phyloP scores from a whole-genome alignment of 2,329 filamentous ascomycete species.

The Fusarium metavorans region DNA sequence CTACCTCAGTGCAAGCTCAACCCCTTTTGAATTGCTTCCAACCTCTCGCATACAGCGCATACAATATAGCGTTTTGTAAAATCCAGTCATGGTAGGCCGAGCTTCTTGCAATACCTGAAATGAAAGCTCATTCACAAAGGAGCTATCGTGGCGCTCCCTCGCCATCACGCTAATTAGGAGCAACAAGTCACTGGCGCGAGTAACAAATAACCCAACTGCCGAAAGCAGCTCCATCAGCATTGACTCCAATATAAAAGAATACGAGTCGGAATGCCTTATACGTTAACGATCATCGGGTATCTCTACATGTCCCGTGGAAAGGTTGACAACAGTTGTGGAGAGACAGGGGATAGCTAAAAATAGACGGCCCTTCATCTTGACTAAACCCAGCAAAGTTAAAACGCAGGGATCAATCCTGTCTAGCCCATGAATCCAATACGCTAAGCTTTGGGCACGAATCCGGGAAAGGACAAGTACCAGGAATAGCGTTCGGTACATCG shows the following conservation, averaged over 20 bases:
- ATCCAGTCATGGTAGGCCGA: too few relatives aligned
- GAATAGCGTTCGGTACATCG: background rate
- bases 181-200: background rate
- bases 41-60: too few relatives aligned
- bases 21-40: too few relatives aligned
- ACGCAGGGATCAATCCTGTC: background rate
- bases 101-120: too few relatives aligned
- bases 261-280: background rate
- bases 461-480: background rate
- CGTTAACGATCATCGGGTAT: background rate
- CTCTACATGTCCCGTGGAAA: background rate
- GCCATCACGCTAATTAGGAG: background rate
- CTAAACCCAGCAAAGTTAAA: background rate
- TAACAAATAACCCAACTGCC: background rate
- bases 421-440: background rate
- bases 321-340: background rate
- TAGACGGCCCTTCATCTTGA: background rate
- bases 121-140: too few relatives aligned
- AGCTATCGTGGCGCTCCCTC: too few relatives aligned
- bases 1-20: too few relatives aligned
- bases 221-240: background rate
- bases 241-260: background rate
- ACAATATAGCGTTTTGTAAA: too few relatives aligned
- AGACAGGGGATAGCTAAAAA: background rate
- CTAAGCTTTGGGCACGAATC: background rate